phyloP scores from a whole-genome alignment of 73 alveolate species.

The Tetrahymena thermophila region DNA sequence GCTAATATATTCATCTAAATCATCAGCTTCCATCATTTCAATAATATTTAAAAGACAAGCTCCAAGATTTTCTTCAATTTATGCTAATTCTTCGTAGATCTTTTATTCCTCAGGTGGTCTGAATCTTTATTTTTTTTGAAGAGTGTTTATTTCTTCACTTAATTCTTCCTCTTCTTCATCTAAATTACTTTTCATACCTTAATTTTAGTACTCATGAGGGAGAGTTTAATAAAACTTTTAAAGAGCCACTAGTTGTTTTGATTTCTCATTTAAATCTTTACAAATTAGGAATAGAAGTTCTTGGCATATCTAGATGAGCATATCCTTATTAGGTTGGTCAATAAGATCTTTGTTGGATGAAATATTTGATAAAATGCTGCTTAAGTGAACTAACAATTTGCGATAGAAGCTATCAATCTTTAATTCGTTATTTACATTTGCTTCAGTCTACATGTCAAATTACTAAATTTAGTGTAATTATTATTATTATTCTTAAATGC shows the following conservation, averaged over 20 bases:
- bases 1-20: neutral
- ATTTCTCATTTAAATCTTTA: neutral
- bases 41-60: neutral
- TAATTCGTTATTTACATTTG: neutral
- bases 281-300: neutral
- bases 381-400: neutral
- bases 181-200: neutral
- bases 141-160: neutral
- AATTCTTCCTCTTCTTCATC: neutral
- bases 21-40: neutral
- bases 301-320: neutral
- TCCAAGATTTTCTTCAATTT: neutral
- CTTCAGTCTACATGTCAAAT: neutral
- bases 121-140: neutral
- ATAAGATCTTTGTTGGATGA: neutral
- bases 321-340: neutral
- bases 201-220: neutral
- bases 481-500: neutral
- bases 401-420: neutral
- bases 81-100: neutral
- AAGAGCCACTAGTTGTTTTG: neutral
- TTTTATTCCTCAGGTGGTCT: neutral
- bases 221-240: neutral
- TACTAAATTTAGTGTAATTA: neutral
- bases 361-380: neutral